These are phyloP conservation scores for Cenchrus americanus DNA, from an alignment of 176 grass and related monocot genomes.

Conservation along the genomic window DNA sequence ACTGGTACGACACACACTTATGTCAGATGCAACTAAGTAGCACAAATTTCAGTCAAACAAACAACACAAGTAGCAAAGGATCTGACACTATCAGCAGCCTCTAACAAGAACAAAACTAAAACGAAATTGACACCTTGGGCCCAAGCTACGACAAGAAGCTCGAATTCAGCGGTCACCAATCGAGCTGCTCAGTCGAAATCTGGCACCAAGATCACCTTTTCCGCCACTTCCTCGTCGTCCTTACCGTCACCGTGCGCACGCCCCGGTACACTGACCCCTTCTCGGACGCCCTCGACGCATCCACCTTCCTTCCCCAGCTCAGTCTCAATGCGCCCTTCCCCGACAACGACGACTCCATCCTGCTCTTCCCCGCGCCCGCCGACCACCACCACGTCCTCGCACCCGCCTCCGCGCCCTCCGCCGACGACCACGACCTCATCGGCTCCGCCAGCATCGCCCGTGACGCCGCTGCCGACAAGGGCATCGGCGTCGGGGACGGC, in stretches of 20 bases:
- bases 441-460: not conserved
- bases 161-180: not conserved
- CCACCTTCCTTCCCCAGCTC: slow-evolving; percentile 23
- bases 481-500: slow-evolving; percentile 29
- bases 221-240: not conserved
- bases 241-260: not conserved
- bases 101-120: not conserved
- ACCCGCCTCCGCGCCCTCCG: not conserved
- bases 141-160: not conserved
- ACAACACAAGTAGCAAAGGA: not conserved
- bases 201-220: slow-evolving; percentile 33
- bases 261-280: not conserved
- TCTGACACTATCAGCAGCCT: not conserved
- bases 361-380: slow-evolving; percentile 17
- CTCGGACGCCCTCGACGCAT: slow-evolving; percentile 36
- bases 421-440: slow-evolving; percentile 32
- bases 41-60: not conserved
- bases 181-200: slow-evolving; percentile 43
- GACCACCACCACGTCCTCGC: slow-evolving; percentile 29
- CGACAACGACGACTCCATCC: slow-evolving; percentile 42
- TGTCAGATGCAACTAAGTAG: not conserved
- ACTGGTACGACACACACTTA: too few relatives aligned
- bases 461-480: slow-evolving; percentile 6
- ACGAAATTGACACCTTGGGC: not conserved
- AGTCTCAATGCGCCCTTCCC: slow-evolving; percentile 14